phyloP scores from a whole-genome alignment of 345 rosid genomes.

The Passiflora organensis region DNA sequence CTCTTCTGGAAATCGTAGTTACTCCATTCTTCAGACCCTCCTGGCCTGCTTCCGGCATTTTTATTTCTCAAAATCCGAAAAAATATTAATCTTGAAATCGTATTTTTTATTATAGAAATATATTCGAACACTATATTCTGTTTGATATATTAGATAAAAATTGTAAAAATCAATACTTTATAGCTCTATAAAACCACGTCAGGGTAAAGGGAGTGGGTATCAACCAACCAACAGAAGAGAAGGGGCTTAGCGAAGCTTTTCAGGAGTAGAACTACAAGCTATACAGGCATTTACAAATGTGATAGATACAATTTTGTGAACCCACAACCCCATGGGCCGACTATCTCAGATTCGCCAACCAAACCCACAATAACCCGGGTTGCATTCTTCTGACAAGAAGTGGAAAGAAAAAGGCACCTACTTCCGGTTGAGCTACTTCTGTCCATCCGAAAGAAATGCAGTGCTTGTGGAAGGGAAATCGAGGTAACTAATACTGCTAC shows the following conservation, averaged over 20 bases:
- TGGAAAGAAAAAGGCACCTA: slow-evolving; percentile 11
- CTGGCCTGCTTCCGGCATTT: too few relatives aligned
- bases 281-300: slow-evolving; percentile 39
- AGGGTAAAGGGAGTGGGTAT: too few relatives aligned
- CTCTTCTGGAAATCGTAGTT: too few relatives aligned
- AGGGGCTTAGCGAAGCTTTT: neutral
- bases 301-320: slow-evolving; percentile 25
- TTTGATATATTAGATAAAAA: too few relatives aligned
- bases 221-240: neutral
- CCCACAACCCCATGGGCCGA: slow-evolving; percentile 9
- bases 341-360: slow-evolving; percentile 18
- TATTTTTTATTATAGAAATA: too few relatives aligned
- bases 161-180: too few relatives aligned
- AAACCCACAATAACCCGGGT: slow-evolving; percentile 7
- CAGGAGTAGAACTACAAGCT: slow-evolving; percentile 15
- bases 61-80: too few relatives aligned
- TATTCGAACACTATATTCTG: too few relatives aligned
- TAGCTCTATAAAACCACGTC: too few relatives aligned
- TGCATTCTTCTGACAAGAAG: slow-evolving; percentile 10
- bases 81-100: too few relatives aligned
- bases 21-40: too few relatives aligned
- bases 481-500: too few relatives aligned
- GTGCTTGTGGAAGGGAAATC: neutral
- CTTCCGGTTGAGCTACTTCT: neutral
- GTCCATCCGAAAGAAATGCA: neutral